phyloP scores from a whole-genome alignment of 31 red algal genomes.

The Bonnemaisonia californica region DNA sequence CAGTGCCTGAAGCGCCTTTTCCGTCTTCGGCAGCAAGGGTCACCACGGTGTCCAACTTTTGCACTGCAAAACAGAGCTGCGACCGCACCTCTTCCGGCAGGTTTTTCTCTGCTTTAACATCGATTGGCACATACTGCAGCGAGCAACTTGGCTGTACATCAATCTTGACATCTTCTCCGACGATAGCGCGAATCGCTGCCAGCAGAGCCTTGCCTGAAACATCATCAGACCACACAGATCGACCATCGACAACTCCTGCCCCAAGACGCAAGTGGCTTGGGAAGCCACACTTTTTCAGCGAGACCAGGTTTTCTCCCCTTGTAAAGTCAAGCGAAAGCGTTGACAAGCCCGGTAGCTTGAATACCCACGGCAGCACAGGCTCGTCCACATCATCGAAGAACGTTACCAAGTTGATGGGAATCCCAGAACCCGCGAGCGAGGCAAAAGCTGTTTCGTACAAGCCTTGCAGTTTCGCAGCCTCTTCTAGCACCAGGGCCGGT shows the following conservation, averaged over 20 bases:
- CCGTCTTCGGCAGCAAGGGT: constrained; percentile 16
- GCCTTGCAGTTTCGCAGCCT: constrained; percentile 15
- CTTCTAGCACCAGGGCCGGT: constrained; percentile 77
- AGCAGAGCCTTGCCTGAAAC: constrained; percentile 19
- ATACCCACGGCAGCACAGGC: constrained; percentile 55
- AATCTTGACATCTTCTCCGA: constrained; percentile 19
- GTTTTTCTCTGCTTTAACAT: constrained; percentile 48
- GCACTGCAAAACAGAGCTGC: constrained; percentile 76
- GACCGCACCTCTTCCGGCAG: constrained; percentile 49
- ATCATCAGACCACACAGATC: constrained; percentile 72
- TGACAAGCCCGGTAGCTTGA: constrained; percentile 49
- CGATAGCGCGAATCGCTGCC: constrained; percentile 24
- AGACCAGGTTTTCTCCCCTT: constrained; percentile 64
- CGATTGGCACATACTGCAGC: constrained; percentile 80
- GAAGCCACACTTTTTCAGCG: constrained; percentile 63
- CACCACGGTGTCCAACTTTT: constrained; percentile 74
- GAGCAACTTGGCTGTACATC: constrained; percentile 85
- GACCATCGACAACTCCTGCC: constrained; percentile 86
- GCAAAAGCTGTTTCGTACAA: constrained; percentile 58
- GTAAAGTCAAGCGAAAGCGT: constrained; percentile 79
- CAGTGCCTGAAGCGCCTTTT: background rate
- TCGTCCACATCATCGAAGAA: constrained; percentile 77
- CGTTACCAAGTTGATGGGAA: constrained; percentile 78
- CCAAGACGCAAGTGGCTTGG: constrained; percentile 59
- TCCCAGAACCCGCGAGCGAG: constrained; percentile 26